phyloP scores from a whole-genome alignment of 2,329 filamentous ascomycete species.

The Ilyonectria sp. region DNA sequence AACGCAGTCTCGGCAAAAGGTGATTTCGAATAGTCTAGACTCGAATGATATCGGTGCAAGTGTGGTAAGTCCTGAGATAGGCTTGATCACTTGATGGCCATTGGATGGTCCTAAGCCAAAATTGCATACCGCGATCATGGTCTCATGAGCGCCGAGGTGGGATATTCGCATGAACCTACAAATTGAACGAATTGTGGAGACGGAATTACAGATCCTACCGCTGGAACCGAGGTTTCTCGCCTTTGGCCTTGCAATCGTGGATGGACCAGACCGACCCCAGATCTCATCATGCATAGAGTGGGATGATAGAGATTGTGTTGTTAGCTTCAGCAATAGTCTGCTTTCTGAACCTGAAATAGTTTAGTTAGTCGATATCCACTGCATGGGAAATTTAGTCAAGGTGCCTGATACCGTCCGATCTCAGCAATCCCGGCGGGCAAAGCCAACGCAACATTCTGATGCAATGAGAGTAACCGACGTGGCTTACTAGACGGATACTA shows the following conservation, averaged over 20 bases:
- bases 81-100: neutral
- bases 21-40: neutral
- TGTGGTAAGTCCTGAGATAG: neutral
- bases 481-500: too few species aligned
- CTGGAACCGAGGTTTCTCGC: too few species aligned
- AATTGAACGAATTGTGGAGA: too few species aligned
- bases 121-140: neutral
- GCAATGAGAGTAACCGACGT: too few species aligned
- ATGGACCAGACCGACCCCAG: neutral
- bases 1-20: neutral
- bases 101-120: neutral
- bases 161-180: neutral
- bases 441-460: too few species aligned
- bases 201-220: too few species aligned
- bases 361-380: neutral
- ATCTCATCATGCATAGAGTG: neutral
- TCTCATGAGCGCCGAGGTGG: neutral
- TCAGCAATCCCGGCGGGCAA: too few species aligned
- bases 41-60: neutral
- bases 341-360: neutral
- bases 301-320: neutral
- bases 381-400: too few species aligned
- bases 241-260: neutral
- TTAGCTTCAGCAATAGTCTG: neutral
- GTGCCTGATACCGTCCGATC: too few species aligned